Evolutionary conservation across 208 protist genomes (phyloP), one percentile per base, ranked within the genome.

Genomic region (Angomonas deanei): DNA sequence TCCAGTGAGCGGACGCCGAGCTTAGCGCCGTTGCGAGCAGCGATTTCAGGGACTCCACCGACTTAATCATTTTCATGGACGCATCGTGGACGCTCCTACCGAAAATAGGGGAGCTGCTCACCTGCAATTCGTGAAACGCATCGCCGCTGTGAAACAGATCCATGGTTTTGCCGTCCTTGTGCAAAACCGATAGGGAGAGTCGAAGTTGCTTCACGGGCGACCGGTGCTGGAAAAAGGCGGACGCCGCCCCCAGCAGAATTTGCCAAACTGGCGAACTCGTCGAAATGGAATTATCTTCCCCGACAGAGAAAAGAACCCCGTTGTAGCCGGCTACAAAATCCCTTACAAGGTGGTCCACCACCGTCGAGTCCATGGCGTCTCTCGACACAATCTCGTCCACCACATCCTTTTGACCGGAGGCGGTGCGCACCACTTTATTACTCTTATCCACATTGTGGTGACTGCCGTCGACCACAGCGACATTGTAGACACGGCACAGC

Each of bases 51-150:
- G 30, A 66, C 17, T 58, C 55, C 53, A 47, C 46, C 34, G 61
- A 68, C 19, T 56, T 58, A 10, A 79, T 34, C 15, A 30, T 48
- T 26, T 56, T 19, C 54, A 70, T 3, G 3, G 17, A 17, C n/a
- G 68, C 34, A 33, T 28, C 53, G 46, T 71, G 34, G 27, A 78
- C 64, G 19, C 72, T 62, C 13, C 72, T 42, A 19, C 76, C 76
- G 21, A 83, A 79, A 3, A 79, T 24, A 19, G 76, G 76, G 3
- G 71, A 83, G 2, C 42, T 49, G 13, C 62, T 32, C 1, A 83
- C 58, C 50, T 56, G 52, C 50, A 83, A 32, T 24, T 61, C 64
- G 39, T 36, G 27, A 33, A 54, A 61, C 21, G 58, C 46, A 8
- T 62, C 59, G 2, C 23, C 63, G 0, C 36, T 42, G n/a, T 46